Conservation (phyloP, 2,329 filamentous ascomycete genomes). For the Talaromyces piceae region DNA sequence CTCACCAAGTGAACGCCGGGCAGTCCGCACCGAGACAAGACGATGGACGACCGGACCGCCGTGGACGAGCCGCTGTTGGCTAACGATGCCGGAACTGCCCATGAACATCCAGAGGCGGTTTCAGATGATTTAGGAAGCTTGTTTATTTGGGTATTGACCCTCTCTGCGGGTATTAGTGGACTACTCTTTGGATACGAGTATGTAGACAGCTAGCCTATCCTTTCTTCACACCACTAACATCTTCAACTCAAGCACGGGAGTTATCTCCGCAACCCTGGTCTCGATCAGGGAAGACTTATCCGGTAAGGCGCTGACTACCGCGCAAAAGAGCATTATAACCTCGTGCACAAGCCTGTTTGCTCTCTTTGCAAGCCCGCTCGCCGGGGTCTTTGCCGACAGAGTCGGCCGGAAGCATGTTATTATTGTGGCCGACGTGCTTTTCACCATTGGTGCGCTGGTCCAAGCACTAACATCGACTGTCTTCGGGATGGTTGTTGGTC, state of each 20-base stretch:
- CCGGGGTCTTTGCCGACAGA: slow-evolving; percentile 45
- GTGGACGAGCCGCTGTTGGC: slow-evolving; percentile 10
- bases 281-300: slow-evolving; percentile 49
- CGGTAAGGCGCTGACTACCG: slow-evolving; percentile 41
- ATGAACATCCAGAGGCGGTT: neutral
- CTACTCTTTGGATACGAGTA: slow-evolving; percentile 57
- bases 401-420: slow-evolving; percentile 43
- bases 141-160: slow-evolving; percentile 51
- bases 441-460: slow-evolving; percentile 37
- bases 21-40: neutral
- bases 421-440: slow-evolving; percentile 39
- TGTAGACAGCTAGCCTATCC: slow-evolving; percentile 8
- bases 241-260: slow-evolving; percentile 44
- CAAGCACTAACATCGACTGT: slow-evolving; percentile 36
- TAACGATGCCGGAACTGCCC: neutral
- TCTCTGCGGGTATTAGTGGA: slow-evolving; percentile 52
- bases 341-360: slow-evolving; percentile 52
- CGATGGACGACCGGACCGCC: slow-evolving; percentile 3
- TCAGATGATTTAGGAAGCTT: slow-evolving; percentile 22
- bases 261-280: slow-evolving; percentile 54
- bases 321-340: slow-evolving; percentile 54
- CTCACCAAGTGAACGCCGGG: neutral
- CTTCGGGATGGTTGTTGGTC: slow-evolving; percentile 40
- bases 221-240: neutral
- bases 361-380: slow-evolving; percentile 48